Percentiles rank a stretch among this genome's conserved stretches.
Conservation (phyloP, 2,329 filamentous ascomycete genomes). For the Cytospora paraplurivora region DNA sequence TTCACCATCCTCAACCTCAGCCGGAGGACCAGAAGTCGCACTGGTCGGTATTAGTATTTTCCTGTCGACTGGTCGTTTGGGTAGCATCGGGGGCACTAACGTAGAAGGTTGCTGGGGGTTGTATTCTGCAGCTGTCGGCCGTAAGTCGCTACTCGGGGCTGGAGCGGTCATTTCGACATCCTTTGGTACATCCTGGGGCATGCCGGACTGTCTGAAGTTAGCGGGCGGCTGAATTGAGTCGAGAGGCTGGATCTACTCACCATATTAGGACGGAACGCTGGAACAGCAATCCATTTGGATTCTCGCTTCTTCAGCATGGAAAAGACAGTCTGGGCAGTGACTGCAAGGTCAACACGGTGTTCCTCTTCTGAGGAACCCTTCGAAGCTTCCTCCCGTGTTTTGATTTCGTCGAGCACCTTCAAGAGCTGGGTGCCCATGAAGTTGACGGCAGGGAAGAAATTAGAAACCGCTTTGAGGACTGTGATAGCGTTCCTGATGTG, state of each 20-base stretch:
- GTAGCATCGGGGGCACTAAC: slow-evolving; percentile 30
- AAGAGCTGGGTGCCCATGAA: slow-evolving; percentile 76
- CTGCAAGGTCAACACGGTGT: slow-evolving; percentile 71
- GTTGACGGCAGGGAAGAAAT: slow-evolving; percentile 85
- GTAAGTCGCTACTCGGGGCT: slow-evolving; percentile 47
- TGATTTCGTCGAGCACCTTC: slow-evolving; percentile 66
- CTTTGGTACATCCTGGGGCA: slow-evolving; percentile 42
- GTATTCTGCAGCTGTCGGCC: slow-evolving; percentile 65
- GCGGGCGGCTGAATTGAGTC: slow-evolving; percentile 31
- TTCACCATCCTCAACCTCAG: slow-evolving; percentile 72
- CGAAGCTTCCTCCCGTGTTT: slow-evolving; percentile 58
- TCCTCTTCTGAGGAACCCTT: slow-evolving; percentile 51
- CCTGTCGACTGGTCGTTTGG: slow-evolving; percentile 30
- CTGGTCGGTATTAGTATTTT: slow-evolving; percentile 32
- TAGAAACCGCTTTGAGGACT: slow-evolving; percentile 77
- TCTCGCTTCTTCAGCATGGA: slow-evolving; percentile 70
- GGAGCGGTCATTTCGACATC: slow-evolving; percentile 39
- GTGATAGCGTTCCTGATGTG: slow-evolving; percentile 96
- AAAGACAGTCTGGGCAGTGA: slow-evolving; percentile 71
- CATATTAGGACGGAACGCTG: slow-evolving; percentile 68
- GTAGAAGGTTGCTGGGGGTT: slow-evolving; percentile 51
- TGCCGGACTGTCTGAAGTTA: slow-evolving; percentile 47
- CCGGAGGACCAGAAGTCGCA: slow-evolving; percentile 31
- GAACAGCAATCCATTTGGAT: slow-evolving; percentile 71
- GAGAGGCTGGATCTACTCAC: slow-evolving; percentile 46